Conservation (phyloP, 331 rosid genomes). For the Pyracantha coccinea region DNA sequence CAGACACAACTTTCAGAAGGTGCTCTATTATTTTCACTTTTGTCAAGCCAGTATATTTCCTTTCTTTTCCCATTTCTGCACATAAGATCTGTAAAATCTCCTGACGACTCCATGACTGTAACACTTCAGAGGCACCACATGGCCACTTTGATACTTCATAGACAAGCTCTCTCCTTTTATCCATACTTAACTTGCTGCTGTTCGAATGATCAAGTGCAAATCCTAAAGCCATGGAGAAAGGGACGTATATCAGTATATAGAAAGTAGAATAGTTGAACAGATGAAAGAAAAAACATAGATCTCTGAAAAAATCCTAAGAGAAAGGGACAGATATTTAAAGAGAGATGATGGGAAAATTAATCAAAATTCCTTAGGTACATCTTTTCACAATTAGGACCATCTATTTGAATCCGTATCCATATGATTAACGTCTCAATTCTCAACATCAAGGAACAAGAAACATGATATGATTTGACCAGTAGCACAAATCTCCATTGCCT, state of each 20-base stretch:
- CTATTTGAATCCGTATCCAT: background rate
- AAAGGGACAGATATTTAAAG: background rate
- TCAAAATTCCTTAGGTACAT: background rate
- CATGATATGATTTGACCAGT: background rate
- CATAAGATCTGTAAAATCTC: conserved; percentile 86
- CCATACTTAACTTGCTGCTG: conserved; percentile 63
- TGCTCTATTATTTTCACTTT: conserved; percentile 86
- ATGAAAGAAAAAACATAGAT: background rate
- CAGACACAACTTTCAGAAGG: conserved; percentile 86
- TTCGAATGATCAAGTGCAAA: conserved; percentile 50
- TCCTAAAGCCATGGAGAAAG: conserved; percentile 34
- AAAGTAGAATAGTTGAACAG: background rate
- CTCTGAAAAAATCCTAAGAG: background rate
- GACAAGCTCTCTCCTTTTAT: conserved; percentile 76
- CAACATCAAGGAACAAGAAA: conserved; percentile 6
- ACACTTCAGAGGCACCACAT: conserved; percentile 66
- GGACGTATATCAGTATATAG: conserved; percentile 13
- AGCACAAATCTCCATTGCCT: conserved; percentile 10
- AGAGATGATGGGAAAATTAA: background rate
- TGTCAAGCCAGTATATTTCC: conserved; percentile 96
- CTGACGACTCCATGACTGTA: conserved; percentile 93
- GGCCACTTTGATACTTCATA: conserved; percentile 74
- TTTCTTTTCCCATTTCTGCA: conserved; percentile 97
- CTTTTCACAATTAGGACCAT: background rate
- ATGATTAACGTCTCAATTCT: conserved; percentile 1